Percentiles rank a stretch among this genome's conserved stretches.
Conservation (phyloP, 495 filamentous ascomycete genomes). For the Penicillium mononematosum region DNA sequence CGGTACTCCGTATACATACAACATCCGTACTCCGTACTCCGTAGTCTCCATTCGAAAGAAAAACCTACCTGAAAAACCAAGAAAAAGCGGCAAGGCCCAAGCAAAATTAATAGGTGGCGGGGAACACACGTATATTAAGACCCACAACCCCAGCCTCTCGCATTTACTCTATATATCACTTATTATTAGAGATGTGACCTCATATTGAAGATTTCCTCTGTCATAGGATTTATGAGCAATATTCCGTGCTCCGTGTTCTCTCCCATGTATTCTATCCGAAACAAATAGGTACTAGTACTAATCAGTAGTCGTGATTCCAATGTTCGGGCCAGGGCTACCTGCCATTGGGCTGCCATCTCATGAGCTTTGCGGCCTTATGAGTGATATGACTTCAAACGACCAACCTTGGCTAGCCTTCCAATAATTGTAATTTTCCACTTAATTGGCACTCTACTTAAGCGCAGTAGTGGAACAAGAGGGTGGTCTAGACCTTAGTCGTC, state of each 20-base stretch:
- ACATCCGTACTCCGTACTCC: background rate
- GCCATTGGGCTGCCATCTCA: background rate
- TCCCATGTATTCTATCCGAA: background rate
- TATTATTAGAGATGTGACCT: slow-evolving; percentile 5
- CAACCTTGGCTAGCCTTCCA: background rate
- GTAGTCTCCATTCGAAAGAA: background rate
- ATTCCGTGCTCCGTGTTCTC: too few relatives aligned
- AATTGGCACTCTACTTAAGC: background rate
- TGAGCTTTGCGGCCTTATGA: background rate
- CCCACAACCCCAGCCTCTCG: slow-evolving; percentile 3
- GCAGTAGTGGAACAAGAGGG: background rate
- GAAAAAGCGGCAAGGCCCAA: slow-evolving; percentile 11
- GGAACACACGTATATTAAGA: background rate
- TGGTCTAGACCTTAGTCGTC: background rate
- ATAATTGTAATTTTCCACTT: background rate
- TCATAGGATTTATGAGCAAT: too few relatives aligned
- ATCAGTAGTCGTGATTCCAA: background rate
- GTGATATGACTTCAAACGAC: background rate
- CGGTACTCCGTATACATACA: too few relatives aligned
- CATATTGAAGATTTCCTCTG: background rate
- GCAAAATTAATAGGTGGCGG: slow-evolving; percentile 1
- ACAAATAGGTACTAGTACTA: background rate
- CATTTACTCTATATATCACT: background rate
- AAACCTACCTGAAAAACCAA: background rate
- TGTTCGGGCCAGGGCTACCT: background rate